Evolutionary conservation across 2,329 filamentous ascomycete species (phyloP).

Genomic region (Colletotrichum sp.): DNA sequence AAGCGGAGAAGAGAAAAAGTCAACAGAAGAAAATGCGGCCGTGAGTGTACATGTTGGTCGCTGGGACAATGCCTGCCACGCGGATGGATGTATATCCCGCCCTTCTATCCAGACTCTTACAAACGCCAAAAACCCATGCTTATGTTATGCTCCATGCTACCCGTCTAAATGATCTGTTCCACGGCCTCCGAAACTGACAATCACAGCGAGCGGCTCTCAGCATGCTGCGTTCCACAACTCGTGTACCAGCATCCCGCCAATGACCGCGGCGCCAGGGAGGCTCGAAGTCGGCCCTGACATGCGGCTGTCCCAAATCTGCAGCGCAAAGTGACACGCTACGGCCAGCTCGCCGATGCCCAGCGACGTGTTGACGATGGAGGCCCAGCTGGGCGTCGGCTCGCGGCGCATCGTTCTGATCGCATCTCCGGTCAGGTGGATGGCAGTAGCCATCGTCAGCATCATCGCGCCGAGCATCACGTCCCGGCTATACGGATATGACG

Average conservation of each 20-base stretch:
- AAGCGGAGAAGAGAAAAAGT: too few species aligned
- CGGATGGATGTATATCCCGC: not conserved
- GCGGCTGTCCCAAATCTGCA: conserved; percentile 15
- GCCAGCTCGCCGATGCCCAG: conserved; percentile 19
- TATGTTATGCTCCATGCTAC: conserved; percentile 14
- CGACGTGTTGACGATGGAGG: conserved; percentile 9
- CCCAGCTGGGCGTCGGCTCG: conserved; percentile 5
- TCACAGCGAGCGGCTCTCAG: not conserved
- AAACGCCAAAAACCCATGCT: conserved; percentile 1
- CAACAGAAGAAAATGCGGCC: not conserved
- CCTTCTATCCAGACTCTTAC: not conserved
- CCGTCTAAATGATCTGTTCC: not conserved
- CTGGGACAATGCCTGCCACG: not conserved
- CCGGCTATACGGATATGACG: conserved; percentile 15
- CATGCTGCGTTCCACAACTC: conserved; percentile 20
- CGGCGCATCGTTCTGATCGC: conserved; percentile 11
- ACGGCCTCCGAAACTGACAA: not conserved
- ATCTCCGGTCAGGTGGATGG: conserved; percentile 16
- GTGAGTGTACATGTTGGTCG: not conserved
- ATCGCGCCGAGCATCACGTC: conserved; percentile 23
- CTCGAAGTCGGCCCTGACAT: not conserved
- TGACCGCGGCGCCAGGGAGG: conserved; percentile 11
- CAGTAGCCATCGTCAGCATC: conserved; percentile 15
- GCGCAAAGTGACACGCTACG: conserved; percentile 13
- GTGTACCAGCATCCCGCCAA: conserved; percentile 19